A percentile compares a stretch with the other conserved stretches of the same genome.
Evolutionary conservation across 495 filamentous ascomycete genomes (phyloP).

Genomic region (Penicillium psychrofluorescens): DNA sequence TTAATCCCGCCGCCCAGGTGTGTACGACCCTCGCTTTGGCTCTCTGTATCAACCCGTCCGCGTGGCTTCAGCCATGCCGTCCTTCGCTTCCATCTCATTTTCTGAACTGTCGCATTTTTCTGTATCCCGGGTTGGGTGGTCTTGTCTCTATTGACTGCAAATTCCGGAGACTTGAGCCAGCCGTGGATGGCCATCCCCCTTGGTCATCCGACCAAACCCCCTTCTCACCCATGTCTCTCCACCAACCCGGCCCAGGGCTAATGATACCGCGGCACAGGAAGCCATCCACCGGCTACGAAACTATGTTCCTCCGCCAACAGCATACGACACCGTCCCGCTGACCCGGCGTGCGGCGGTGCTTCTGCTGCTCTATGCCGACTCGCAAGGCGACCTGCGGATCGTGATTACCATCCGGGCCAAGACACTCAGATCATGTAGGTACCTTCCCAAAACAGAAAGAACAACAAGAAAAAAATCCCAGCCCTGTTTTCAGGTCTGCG

Average conservation of each 20-base stretch:
- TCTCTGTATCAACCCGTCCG: conserved; percentile 1
- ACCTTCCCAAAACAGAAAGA: background rate
- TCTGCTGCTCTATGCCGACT: conserved; percentile 77
- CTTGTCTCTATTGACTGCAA: background rate
- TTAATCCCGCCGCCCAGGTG: conserved; percentile 30
- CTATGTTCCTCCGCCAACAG: conserved; percentile 55
- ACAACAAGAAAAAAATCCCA: background rate
- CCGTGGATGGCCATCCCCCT: conserved; percentile 14
- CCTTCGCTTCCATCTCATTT: background rate
- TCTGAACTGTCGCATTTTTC: background rate
- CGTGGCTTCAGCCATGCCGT: background rate
- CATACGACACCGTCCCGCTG: conserved; percentile 58
- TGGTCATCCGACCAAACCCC: too few relatives aligned
- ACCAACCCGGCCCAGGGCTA: background rate
- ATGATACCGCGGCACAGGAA: conserved; percentile 39
- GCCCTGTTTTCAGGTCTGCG: conserved; percentile 1
- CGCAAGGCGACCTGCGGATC: conserved; percentile 65
- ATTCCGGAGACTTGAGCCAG: background rate
- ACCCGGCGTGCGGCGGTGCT: conserved; percentile 74
- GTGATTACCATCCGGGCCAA: conserved; percentile 83
- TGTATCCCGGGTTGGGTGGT: background rate
- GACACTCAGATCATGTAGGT: conserved; percentile 55
- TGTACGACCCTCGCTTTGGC: conserved; percentile 6
- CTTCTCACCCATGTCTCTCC: too few relatives aligned
- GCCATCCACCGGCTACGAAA: conserved; percentile 70